Conservation (phyloP, 2,329 filamentous ascomycete species). For the Sarocladium strictum region DNA sequence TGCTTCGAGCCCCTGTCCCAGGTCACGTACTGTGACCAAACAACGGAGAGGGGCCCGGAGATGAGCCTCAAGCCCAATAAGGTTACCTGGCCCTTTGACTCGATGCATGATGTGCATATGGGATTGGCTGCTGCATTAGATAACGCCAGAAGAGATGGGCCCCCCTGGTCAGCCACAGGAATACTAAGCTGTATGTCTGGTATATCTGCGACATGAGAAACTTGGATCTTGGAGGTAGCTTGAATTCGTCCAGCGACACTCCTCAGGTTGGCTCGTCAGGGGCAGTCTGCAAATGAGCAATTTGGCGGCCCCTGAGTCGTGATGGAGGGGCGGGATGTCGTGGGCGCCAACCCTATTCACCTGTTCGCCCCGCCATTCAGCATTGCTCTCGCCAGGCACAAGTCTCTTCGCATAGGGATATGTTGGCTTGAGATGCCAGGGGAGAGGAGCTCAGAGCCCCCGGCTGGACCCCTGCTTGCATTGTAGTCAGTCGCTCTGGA, state of each 20-base stretch:
- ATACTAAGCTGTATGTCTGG: too few relatives aligned
- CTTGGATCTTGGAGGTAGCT: neutral
- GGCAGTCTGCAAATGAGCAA: constrained; percentile 4
- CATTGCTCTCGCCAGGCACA: neutral
- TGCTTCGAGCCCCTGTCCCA: neutral
- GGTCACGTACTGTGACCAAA: neutral
- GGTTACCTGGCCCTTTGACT: neutral
- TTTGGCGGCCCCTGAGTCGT: neutral
- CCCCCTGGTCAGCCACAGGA: neutral
- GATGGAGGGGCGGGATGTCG: neutral
- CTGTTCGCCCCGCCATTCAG: neutral
- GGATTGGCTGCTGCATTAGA: neutral
- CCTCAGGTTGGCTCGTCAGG: neutral
- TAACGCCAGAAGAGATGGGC: neutral
- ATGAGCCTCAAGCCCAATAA: neutral
- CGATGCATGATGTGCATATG: constrained; percentile 1
- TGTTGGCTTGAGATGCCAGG: neutral
- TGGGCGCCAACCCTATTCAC: neutral
- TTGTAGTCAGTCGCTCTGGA: neutral
- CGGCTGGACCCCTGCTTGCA: neutral
- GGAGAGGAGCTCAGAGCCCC: neutral
- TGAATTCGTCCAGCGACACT: neutral
- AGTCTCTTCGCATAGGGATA: neutral
- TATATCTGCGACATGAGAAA: neutral
- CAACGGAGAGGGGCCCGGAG: neutral